Evolutionary conservation across 2,329 filamentous ascomycete species (phyloP).

Genomic region (Exophiala calicioides): DNA sequence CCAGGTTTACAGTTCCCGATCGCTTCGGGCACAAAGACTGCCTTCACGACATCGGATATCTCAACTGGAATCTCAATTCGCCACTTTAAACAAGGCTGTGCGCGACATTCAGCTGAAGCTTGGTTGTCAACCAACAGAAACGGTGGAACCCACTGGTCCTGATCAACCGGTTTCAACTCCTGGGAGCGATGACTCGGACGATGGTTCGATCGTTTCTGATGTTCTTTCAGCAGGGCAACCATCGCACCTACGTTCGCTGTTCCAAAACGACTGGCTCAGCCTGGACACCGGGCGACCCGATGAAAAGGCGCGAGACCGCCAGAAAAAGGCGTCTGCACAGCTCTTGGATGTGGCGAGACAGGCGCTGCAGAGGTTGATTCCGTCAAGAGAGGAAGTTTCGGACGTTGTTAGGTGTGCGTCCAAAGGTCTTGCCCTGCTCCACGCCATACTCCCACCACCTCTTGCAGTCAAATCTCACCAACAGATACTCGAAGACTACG

Average conservation of each 20-base stretch:
- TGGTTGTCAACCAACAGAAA: conserved; percentile 3
- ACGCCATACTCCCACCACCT: conserved; percentile 9
- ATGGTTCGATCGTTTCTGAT: conserved; percentile 14
- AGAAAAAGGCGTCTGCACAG: conserved; percentile 4
- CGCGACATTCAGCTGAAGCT: conserved; percentile 16
- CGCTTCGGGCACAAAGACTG: conserved; percentile 1
- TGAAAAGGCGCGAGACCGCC: conserved; percentile 6
- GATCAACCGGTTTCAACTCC: not conserved
- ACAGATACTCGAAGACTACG: conserved; percentile 16
- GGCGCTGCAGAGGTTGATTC: conserved; percentile 19
- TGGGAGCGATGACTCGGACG: conserved; percentile 13
- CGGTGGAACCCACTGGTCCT: not conserved
- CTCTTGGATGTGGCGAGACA: conserved; percentile 16
- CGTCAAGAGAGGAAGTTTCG: conserved; percentile 8
- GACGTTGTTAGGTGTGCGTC: conserved; percentile 8
- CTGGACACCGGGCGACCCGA: conserved; percentile 1
- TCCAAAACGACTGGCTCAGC: conserved; percentile 22
- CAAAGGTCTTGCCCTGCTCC: conserved; percentile 8
- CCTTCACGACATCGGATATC: conserved; percentile 19
- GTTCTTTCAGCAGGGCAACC: conserved; percentile 15
- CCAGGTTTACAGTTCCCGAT: conserved; percentile 11
- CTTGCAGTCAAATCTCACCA: conserved; percentile 14
- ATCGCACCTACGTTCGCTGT: conserved; percentile 17
- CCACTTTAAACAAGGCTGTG: conserved; percentile 12
- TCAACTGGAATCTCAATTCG: conserved; percentile 19